Evolutionary conservation across 176 grass and related monocot species (phyloP).

Genomic region (maize (Zea mays)): Zm-B73-REFERENCE-NAM-5.0 NC_050097.1:195054001-195054500

Average conservation of each 20-base stretch:
- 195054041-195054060: slow-evolving; percentile 74
- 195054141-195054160: neutral
- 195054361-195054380: slow-evolving; percentile 43
- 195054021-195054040: slow-evolving; percentile 75
- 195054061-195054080: slow-evolving; percentile 51
- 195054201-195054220: slow-evolving; percentile 1
- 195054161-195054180: slow-evolving; percentile 40
- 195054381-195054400: slow-evolving; percentile 51
- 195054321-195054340: too few species aligned
- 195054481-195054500: slow-evolving; percentile 63
- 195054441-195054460: slow-evolving; percentile 27
- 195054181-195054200: slow-evolving; percentile 21
- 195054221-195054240: slow-evolving; percentile 52
- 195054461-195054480: slow-evolving; percentile 17
- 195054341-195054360: too few species aligned
- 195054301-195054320: too few species aligned
- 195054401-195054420: slow-evolving; percentile 50
- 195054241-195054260: slow-evolving; percentile 23
- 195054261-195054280: too few species aligned
- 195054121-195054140: neutral
- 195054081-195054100: slow-evolving; percentile 27
- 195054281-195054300: too few species aligned
- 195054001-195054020: slow-evolving; percentile 83
- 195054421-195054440: slow-evolving; percentile 47
- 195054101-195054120: neutral